These are phyloP conservation scores for Dicorynia guianensis DNA, from an alignment of 306 rosid species.

Conservation along the genomic window DNA sequence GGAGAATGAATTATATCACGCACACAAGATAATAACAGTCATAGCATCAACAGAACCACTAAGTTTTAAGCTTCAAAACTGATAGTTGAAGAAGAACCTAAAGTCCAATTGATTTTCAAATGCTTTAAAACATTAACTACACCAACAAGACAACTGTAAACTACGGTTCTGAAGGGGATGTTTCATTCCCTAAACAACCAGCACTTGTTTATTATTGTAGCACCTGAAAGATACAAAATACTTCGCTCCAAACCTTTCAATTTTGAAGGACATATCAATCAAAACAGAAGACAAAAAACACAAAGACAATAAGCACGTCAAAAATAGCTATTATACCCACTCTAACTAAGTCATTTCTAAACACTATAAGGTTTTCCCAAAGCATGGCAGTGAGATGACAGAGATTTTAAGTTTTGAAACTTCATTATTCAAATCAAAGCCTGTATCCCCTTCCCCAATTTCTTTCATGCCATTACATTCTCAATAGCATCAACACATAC, in stretches of 20 bases:
- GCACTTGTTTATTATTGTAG: neutral
- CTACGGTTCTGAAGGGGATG: neutral
- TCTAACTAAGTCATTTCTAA: conserved; percentile 19
- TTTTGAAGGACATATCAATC: conserved; percentile 2
- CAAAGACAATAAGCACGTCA: neutral
- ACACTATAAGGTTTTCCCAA: conserved; percentile 19
- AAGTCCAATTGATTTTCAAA: neutral
- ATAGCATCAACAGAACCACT: conserved; percentile 26
- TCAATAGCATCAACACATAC: conserved; percentile 17
- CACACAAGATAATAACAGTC: conserved; percentile 16
- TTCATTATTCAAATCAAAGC: conserved; percentile 13
- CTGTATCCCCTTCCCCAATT: conserved; percentile 16
- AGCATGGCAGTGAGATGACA: conserved; percentile 2
- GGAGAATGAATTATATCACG: neutral
- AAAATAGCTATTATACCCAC: neutral
- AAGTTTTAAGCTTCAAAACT: neutral
- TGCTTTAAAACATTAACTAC: neutral
- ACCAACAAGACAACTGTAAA: neutral
- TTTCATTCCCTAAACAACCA: neutral
- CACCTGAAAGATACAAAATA: conserved; percentile 6
- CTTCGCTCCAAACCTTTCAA: neutral
- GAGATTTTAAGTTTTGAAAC: conserved; percentile 18
- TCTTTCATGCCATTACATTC: conserved; percentile 5
- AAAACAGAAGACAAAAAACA: neutral
- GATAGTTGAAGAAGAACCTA: neutral